Evolutionary conservation across 169 alveolate genomes (phyloP), one percentile per base, ranked within the genome.

Genomic region (Gregarina niphandrodes): DNA sequence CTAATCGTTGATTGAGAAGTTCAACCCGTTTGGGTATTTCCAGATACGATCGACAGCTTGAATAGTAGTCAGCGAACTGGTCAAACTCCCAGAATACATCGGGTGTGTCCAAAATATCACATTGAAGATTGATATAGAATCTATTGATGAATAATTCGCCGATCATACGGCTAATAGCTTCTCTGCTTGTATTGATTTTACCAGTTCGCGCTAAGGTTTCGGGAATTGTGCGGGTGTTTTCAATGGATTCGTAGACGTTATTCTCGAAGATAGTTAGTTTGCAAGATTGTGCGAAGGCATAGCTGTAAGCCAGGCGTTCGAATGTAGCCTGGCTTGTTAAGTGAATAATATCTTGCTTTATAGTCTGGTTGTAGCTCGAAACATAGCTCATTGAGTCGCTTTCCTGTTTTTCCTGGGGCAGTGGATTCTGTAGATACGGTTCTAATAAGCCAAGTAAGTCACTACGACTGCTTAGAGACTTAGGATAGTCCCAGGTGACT

Each of bases 61-160:
- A 62, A 35, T 72, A 72, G 37, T 65, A 67, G 19, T 67, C 67
- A 9, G 67, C 77, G 45, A 56, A 72, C 46, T 71, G 82, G 23
- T 72, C 81, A 17, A 57, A 49, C 39, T 72, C 82, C 82, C 82
- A 72, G 56, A 72, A 72, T 7, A 70, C 60, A 35, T 70, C 81
- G 31, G 82, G 82, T 3, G 82, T 72, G 31, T 72, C 82, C 13
- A 72, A 42, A 28, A 72, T 68, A 36, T 72, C 82, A 3, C 76
- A 59, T 37, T 72, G 80, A 21, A 72, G 39, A 34, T 72, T 72
- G 28, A 72, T 61, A 48, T 72, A 72, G 42, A 73, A 68, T 21
- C 82, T 52, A 52, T 71, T 61, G 16, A 67, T 67, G 31, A 72
- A 72, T 3, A 72, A 56, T 42, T 72, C 82, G 0, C 82, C 82